These are phyloP conservation scores for Daucus carota DNA, from an alignment of 129 eudicot species.

Conservation along the genomic window DH1_v3.0 NC_030381.2:1757501-1758000, in stretches of 20 bases:
- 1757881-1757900: conserved; percentile 48
- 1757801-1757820: conserved; percentile 93
- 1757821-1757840: conserved; percentile 87
- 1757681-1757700: not conserved
- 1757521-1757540: not conserved
- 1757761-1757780: conserved; percentile 83
- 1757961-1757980: conserved; percentile 21
- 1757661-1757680: not conserved
- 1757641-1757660: not conserved
- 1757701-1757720: not conserved
- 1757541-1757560: not conserved
- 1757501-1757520: not conserved
- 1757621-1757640: not conserved
- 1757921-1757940: conserved; percentile 32
- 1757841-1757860: conserved; percentile 85
- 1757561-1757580: not conserved
- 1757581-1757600: not conserved
- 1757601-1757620: not conserved
- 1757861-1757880: conserved; percentile 96
- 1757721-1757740: conserved; percentile 59
- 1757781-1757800: conserved; percentile 96
- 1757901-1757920: conserved; percentile 45
- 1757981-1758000: conserved; percentile 9
- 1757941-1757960: conserved; percentile 12
- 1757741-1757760: conserved; percentile 98